phyloP scores from a whole-genome alignment of 208 protist species.

The Phytomonas francai region DNA sequence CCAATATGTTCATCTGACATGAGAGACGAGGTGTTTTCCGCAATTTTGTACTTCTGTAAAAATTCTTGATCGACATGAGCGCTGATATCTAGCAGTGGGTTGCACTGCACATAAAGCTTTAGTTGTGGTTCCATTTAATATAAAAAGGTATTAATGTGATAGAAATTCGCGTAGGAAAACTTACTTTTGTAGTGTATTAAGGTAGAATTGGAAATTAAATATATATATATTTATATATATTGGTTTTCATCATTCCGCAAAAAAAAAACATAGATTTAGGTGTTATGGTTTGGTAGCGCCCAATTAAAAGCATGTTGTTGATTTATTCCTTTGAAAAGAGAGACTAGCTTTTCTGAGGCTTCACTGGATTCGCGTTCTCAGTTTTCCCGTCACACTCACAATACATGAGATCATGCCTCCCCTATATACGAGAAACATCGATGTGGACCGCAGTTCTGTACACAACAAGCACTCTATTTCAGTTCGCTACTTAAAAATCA shows the following conservation, averaged over 20 bases:
- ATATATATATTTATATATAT: slow-evolving; percentile 5
- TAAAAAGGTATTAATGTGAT: slow-evolving; percentile 1
- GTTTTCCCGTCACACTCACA: too few species aligned
- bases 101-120: slow-evolving; percentile 88
- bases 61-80: slow-evolving; percentile 87
- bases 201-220: slow-evolving; percentile 10
- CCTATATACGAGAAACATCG: too few species aligned
- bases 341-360: too few species aligned
- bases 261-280: too few species aligned
- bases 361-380: too few species aligned
- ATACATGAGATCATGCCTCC: too few species aligned
- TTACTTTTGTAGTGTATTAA: background rate
- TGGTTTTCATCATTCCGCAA: background rate
- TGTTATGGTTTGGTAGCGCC: too few species aligned
- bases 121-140: slow-evolving; percentile 14
- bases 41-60: slow-evolving; percentile 89
- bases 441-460: too few species aligned
- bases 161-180: background rate
- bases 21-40: slow-evolving; percentile 74
- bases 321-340: too few species aligned
- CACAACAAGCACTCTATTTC: too few species aligned
- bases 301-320: too few species aligned
- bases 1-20: slow-evolving; percentile 90
- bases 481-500: too few species aligned
- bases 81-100: slow-evolving; percentile 98